Base-by-base conservation (phyloP, 305 asterid species). In the Fraxinus platypoda region DNA sequence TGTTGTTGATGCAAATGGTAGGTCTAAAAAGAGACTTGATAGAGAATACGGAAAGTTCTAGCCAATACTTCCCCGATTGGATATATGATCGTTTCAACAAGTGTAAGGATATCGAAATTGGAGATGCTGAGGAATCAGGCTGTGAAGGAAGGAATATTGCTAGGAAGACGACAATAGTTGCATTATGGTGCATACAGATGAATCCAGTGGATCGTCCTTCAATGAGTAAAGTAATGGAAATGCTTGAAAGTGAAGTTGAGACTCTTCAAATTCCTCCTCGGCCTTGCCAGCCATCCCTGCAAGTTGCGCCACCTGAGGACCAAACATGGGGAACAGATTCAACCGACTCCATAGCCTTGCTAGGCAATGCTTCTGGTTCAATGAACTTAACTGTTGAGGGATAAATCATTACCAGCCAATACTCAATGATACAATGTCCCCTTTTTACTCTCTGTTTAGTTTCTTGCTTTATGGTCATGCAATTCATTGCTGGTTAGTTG, bases 131-230 rank as follows among this genome's bases (percentile, higher is more conserved):
- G 26, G 78, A 77, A 62, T 21, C 9, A 7, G 19, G 12, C 2
- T 11, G 37, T 1, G 82, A 77, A 3, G 82, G 38, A 35, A 59
- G 73, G 38, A 74, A 66, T 19, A 43, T 78, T 6, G 49, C 70
- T 7, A 78, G 52, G 59, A 81, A 81, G 70, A 76, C 75, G 21
- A 79, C 66, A 15, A 35, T 81, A 75, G 80, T 64, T 34, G 79
- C 75, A 0, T 38, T 84, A 35, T 81, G 84, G 85, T 84, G 87
- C 87, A 81, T 84, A 78, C 81, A 71, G 41, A 82, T 34, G 79
- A 78, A 74, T 71, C 82, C 82, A 2, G 49, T 52, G 0, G 79
- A 78, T 15, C 74, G 79, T 25, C 79, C 82, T n/a, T 71, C 85
- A 25, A 82, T 78, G 85, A 35, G 79, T 57, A 54, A 1, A 37